Percentiles rank a stretch among this genome's conserved stretches.
These are phyloP conservation scores for Lecanoromycetidae sp. DNA, from an alignment of 2,329 filamentous ascomycete species.

Conservation along the genomic window DNA sequence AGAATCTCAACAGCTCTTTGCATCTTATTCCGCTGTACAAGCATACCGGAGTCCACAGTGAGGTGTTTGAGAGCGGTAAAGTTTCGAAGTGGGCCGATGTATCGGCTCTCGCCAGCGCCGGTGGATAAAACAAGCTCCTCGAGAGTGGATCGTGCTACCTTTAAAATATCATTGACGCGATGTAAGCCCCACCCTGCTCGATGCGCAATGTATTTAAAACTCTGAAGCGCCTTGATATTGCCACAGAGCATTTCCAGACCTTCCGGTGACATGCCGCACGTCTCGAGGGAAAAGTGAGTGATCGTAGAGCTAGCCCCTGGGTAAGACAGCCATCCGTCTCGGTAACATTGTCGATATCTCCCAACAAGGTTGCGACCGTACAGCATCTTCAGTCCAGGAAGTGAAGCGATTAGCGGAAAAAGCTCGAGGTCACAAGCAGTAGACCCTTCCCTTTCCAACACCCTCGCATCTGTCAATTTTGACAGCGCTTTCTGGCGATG, in stretches of 20 bases:
- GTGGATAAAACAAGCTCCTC: constrained; percentile 13
- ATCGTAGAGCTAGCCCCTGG: constrained; percentile 13
- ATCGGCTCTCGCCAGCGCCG: constrained; percentile 9
- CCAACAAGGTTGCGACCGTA: constrained; percentile 14
- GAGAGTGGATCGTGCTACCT: constrained; percentile 9
- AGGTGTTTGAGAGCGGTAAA: constrained; percentile 13
- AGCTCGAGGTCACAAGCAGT: constrained; percentile 12
- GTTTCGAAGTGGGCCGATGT: constrained; percentile 10
- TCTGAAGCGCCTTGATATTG: constrained; percentile 4
- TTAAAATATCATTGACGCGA: constrained; percentile 7
- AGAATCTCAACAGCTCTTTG: constrained; percentile 12
- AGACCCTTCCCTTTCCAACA: constrained; percentile 7
- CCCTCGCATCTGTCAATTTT: constrained; percentile 9
- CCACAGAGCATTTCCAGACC: constrained; percentile 14
- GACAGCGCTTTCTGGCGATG: constrained; percentile 3
- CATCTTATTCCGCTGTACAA: constrained; percentile 13
- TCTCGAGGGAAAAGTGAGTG: constrained; percentile 13
- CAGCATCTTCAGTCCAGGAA: constrained; percentile 12
- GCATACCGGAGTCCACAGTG: constrained; percentile 14
- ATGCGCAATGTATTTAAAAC: constrained; percentile 14
- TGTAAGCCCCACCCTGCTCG: constrained; percentile 14
- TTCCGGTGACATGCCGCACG: constrained; percentile 16
- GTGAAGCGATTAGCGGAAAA: constrained; percentile 13
- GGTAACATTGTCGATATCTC: constrained; percentile 15
- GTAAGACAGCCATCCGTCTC: constrained; percentile 15